phyloP scores from a whole-genome alignment of 495 filamentous ascomycete species.

The Poronia punctata region DNA sequence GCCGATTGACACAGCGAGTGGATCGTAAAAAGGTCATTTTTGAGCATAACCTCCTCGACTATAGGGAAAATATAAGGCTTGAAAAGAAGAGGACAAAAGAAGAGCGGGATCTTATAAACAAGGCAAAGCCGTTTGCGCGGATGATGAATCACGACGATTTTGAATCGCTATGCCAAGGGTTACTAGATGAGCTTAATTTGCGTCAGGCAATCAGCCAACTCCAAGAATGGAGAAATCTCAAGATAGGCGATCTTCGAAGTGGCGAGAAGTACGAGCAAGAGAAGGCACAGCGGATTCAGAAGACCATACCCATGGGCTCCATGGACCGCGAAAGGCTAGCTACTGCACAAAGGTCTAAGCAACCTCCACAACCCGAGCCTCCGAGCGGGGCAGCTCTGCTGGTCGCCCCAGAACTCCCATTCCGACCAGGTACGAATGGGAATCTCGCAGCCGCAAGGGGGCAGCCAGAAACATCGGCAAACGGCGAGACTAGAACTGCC shows the following conservation, averaged over 20 bases:
- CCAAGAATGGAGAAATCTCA: conserved; percentile 85
- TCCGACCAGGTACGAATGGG: conserved; percentile 34
- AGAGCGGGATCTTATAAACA: conserved; percentile 81
- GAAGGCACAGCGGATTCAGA: conserved; percentile 68
- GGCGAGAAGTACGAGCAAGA: conserved; percentile 95
- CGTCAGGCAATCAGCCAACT: conserved; percentile 84
- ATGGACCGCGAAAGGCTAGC: conserved; percentile 74
- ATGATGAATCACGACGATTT: conserved; percentile 96
- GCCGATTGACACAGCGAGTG: conserved; percentile 80
- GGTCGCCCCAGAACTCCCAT: conserved; percentile 67
- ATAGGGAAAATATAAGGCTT: conserved; percentile 72
- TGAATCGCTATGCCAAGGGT: conserved; percentile 69
- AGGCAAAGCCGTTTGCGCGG: conserved; percentile 89
- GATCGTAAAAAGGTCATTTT: conserved; percentile 96
- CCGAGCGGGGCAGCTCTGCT: conserved; percentile 64
- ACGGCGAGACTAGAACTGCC: conserved; percentile 31
- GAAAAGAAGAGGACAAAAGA: conserved; percentile 97
- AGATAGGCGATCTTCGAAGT: conserved; percentile 71
- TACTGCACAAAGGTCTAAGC: conserved; percentile 51
- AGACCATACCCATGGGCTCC: conserved; percentile 60
- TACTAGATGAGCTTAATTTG: conserved; percentile 86
- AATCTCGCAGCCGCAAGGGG: conserved; percentile 8
- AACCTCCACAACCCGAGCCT: conserved; percentile 56
- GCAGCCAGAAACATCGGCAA: conserved; percentile 17
- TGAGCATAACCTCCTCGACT: conserved; percentile 87